Percentiles rank a stretch among this genome's conserved stretches.
phyloP scores from a whole-genome alignment of 257 asterid species.

The Voacanga thouarsii region DNA sequence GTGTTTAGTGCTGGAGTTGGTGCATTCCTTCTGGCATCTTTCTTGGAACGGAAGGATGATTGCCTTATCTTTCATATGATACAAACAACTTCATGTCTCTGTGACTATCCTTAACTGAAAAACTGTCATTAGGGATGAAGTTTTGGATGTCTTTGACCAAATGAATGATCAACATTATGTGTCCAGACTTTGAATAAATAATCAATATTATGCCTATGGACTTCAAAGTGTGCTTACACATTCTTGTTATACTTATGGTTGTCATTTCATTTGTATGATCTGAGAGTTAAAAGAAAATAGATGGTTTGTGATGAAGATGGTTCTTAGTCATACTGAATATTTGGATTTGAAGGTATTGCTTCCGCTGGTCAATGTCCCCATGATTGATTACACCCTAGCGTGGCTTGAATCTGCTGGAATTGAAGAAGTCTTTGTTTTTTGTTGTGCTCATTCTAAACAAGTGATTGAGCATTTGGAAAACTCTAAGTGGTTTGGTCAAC shows the following conservation, averaged over 20 bases:
- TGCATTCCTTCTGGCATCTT: background rate
- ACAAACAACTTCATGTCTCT: background rate
- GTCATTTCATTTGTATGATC: background rate
- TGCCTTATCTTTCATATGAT: background rate
- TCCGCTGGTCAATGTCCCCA: slow-evolving; percentile 86
- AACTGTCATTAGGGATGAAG: too few relatives aligned
- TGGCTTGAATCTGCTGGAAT: slow-evolving; percentile 99
- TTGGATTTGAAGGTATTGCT: slow-evolving; percentile 57
- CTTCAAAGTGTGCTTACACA: background rate
- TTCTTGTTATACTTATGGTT: background rate
- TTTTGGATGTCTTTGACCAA: background rate
- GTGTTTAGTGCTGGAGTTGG: too few relatives aligned
- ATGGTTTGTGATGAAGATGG: background rate
- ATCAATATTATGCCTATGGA: background rate
- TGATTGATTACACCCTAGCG: slow-evolving; percentile 89
- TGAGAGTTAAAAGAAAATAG: background rate
- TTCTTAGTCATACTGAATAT: background rate
- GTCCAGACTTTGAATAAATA: too few relatives aligned
- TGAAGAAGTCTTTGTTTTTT: slow-evolving; percentile 91
- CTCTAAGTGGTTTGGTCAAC: slow-evolving; percentile 71
- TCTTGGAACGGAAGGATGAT: background rate
- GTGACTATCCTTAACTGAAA: too few relatives aligned
- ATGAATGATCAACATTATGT: background rate
- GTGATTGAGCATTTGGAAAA: slow-evolving; percentile 66
- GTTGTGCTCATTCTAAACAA: slow-evolving; percentile 96